Evolutionary conservation across 2,329 filamentous ascomycete species (phyloP), one percentile per base, ranked within the genome.

Genomic region (Penicillium aurantiogriseum): DNA sequence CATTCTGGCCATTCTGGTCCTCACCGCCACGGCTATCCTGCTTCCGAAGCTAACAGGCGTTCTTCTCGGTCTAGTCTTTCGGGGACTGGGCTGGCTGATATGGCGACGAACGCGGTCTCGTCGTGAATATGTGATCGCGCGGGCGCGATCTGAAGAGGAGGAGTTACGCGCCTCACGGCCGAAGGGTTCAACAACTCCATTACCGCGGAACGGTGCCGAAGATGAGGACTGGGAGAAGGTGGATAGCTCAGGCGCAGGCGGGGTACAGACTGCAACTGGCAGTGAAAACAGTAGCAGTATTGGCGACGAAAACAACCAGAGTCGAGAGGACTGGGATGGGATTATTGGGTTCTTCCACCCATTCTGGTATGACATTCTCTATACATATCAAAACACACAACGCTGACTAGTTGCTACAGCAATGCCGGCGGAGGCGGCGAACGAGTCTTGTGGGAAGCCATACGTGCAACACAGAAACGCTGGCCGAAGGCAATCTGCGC

Each of bases 311-410:
- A 59, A 43, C 10, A 29, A 35, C 27, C 23, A 21, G 13, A 36
- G 43, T 11, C 35, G 54, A n/a, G 79, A 83, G 63, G 82, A 88
- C 45, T 97, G 90, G 90, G 81, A 87, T 60, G 92, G 92, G 33
- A 86, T 97, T 52, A 85, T 97, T 61, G 94, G 91, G 46, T 97
- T 99, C 82, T 96, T 99, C 72, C 94, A 99, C 74, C 94, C 94
- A 1, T 99, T 97, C 74, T 97, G 94, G 90, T 93, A 80, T 62
- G 83, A 5, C 46, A n/a, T 27, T 51, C 38, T 56, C 29, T 44
- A 23, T n/a, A 35, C 33, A 33, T 48, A 27, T 51, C 54, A 38
- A 52, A 54, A 29, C 11, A 43, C 19, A 25, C n/a, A 44, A 47
- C 55, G 39, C 59, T 66, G 36, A 66, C 52, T 38, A 42, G 64